Base-by-base conservation (phyloP, 768 basidiomycete species). In the Lyophyllum decastes region DNA sequence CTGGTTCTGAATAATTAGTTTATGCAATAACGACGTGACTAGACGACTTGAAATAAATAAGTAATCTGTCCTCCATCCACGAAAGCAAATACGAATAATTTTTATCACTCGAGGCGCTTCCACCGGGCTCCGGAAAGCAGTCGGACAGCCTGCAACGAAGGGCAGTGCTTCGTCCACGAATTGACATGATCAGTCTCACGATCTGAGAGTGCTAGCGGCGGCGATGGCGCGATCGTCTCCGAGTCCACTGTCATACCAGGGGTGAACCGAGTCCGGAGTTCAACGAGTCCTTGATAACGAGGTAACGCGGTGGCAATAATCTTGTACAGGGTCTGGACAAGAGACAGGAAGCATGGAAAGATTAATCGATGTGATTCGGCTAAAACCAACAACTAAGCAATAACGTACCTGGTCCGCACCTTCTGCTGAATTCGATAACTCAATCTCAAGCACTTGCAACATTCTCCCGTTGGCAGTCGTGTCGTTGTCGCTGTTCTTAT, bases 301-400 rank as follows among this genome's bases (percentile, higher is more conserved):
- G 77, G 71, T 10, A 81, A 60, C 1, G 77, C 71, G 14, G 71
- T 56, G 35, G 75, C 71, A 1, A 79, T 67, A 35, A 72, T 73
- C 58, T 76, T 78, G 61, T 78, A 78, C 3, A 80, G 54, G 21
- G 70, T 65, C 76, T 78, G 35, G 9, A 38, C 14, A 4, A 10
- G 5, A 17, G 21, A 57, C 25, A 35, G 57, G 19, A 22, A 45
- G 25, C 22, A 44, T 41, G 21, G 35, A 52, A 34, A 43, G n/a
- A 7, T 45, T 33, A 57, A 38, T 50, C 35, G 59, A 33, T 6
- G 11, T 35, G 12, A 49, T 21, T 54, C 11, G 21, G 30, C 55
- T 14, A 5, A 14, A 50, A 44, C 46, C 5, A 51, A 53, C 57
- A 41, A 12, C 43, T 27, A 40, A 1, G n/a, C 40, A 35, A 24